Percentiles rank a stretch among this genome's conserved stretches.
Evolutionary conservation across 768 basidiomycete genomes (phyloP).

Genomic region (Russula olivacea): DNA sequence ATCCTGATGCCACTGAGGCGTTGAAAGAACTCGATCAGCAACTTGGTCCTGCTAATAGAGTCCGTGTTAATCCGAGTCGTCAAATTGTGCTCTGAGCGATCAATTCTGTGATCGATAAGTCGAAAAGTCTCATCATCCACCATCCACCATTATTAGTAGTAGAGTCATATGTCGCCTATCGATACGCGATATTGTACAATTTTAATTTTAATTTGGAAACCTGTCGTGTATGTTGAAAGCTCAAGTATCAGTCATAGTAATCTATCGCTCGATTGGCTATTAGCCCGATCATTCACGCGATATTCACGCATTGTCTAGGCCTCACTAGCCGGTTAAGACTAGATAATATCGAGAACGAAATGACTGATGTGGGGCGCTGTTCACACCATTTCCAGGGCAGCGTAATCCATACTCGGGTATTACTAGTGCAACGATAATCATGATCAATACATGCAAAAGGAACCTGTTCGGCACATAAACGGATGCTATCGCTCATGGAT

Average conservation of each 20-base stretch:
- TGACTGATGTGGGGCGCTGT: no score
- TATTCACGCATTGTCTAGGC: background rate
- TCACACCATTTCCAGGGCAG: no score
- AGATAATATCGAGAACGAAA: no score
- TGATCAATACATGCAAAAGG: background rate
- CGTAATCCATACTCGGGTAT: no score
- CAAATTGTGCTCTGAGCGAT: constrained; percentile 18
- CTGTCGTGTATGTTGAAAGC: background rate
- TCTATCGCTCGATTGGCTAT: no score
- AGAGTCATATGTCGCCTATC: background rate
- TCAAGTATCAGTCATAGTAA: background rate
- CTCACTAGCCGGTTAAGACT: no score
- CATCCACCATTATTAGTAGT: background rate
- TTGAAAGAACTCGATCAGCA: constrained; percentile 26
- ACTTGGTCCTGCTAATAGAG: constrained; percentile 8
- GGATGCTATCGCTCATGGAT: no score
- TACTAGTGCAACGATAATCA: no score
- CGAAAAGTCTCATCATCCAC: background rate
- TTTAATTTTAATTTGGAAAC: no score
- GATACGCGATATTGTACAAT: background rate
- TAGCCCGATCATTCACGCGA: background rate
- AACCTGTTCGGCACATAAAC: no score
- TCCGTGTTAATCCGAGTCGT: constrained; percentile 19
- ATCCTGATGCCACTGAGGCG: constrained; percentile 30
- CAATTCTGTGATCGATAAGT: constrained; percentile 6